Percentiles rank a stretch among this genome's conserved stretches.
Conservation (phyloP, 768 basidiomycete genomes). For the Cyclocybe cylindracea region DNA sequence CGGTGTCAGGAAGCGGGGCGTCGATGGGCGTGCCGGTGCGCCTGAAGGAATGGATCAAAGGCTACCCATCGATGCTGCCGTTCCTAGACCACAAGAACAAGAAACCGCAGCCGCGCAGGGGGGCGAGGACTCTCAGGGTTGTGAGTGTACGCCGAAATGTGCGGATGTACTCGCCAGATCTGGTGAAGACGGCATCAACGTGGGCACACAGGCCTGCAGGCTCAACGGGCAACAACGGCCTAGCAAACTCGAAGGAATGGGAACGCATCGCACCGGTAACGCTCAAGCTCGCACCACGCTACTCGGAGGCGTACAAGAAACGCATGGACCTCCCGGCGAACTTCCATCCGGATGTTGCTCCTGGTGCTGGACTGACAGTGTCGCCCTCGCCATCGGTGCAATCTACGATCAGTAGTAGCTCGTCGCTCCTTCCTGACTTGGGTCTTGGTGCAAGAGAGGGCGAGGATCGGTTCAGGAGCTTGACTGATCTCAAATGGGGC, state of each 20-base stretch:
- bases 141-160: conserved; percentile 80
- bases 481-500: conserved; percentile 91
- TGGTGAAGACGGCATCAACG: conserved; percentile 63
- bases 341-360: conserved; percentile 55
- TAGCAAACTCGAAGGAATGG: conserved; percentile 75
- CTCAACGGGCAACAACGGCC: conserved; percentile 35
- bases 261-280: conserved; percentile 65
- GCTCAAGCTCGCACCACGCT: conserved; percentile 62
- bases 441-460: conserved; percentile 40
- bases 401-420: conserved; percentile 29
- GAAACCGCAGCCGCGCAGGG: conserved; percentile 68
- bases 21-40: conserved; percentile 76
- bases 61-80: conserved; percentile 82
- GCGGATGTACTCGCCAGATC: conserved; percentile 83
- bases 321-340: conserved; percentile 67
- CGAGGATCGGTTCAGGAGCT: conserved; percentile 74
- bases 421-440: conserved; percentile 29
- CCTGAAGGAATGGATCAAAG: conserved; percentile 90
- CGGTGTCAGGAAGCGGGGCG: conserved; percentile 49
- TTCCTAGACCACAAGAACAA: conserved; percentile 52
- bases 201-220: conserved; percentile 41
- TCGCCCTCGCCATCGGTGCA: conserved; percentile 40
- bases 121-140: conserved; percentile 76
- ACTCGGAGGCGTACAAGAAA: conserved; percentile 76
- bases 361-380: conserved; percentile 29